A percentile compares a stretch with the other conserved stretches of the same genome.
Evolutionary conservation across 2,329 filamentous ascomycete genomes (phyloP).

Genomic region (Fusarium nematophilum): DNA sequence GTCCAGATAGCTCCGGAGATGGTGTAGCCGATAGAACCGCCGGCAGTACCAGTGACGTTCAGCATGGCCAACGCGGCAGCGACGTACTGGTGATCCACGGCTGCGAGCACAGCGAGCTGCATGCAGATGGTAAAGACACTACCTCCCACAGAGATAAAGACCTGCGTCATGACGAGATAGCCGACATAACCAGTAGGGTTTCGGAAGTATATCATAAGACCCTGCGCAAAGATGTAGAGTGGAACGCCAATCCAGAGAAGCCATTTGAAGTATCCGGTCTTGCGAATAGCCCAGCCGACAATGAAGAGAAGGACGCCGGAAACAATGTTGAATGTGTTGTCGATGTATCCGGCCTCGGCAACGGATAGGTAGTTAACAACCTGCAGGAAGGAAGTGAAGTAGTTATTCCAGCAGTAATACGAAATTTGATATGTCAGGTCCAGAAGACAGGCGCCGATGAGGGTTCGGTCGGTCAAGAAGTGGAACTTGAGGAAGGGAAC

Average conservation of each 20-base stretch:
- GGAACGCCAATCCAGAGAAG: conserved; percentile 11
- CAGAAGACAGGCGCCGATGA: conserved; percentile 17
- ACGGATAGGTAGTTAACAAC: conserved; percentile 7
- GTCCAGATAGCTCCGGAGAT: conserved; percentile 13
- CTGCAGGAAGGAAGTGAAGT: conserved; percentile 7
- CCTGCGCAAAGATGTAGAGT: conserved; percentile 7
- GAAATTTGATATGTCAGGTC: conserved; percentile 4
- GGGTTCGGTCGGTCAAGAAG: conserved; percentile 17
- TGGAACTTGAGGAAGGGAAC: conserved; percentile 19
- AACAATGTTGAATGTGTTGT: conserved; percentile 7
- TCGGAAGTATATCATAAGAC: conserved; percentile 12
- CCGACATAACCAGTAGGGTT: conserved; percentile 3
- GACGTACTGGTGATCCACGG: conserved; percentile 9
- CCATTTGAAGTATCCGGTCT: conserved; percentile 12
- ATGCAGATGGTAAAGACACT: conserved; percentile 5
- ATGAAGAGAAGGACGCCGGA: conserved; percentile 3
- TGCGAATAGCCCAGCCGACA: conserved; percentile 4
- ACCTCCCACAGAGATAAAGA: conserved; percentile 4
- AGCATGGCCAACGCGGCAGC: conserved; percentile 5
- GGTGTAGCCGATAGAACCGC: conserved; percentile 4
- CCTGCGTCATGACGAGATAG: conserved; percentile 9
- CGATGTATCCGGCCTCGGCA: conserved; percentile 6
- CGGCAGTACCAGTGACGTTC: not conserved
- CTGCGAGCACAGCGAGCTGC: conserved; percentile 5
- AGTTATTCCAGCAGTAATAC: conserved; percentile 13